Percentiles rank a stretch among this genome's conserved stretches.
These are phyloP conservation scores for Komagataella kurtzmanii DNA, from an alignment of 805 yeast genomes.

Conservation along the genomic window DNA sequence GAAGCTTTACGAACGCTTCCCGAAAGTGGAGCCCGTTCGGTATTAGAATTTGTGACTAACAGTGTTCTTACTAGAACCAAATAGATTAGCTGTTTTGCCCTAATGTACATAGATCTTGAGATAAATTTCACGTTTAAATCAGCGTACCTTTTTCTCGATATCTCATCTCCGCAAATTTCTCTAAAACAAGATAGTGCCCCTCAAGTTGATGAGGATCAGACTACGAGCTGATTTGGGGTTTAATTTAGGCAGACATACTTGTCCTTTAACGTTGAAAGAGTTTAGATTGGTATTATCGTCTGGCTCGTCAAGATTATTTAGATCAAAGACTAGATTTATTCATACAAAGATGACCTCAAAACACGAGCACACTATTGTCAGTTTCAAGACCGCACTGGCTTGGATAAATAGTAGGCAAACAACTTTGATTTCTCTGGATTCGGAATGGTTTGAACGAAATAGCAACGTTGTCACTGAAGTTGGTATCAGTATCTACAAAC, in stretches of 20 bases:
- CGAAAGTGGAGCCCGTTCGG: constrained; percentile 79
- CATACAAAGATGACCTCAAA: background rate
- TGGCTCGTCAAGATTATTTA: background rate
- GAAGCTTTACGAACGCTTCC: constrained; percentile 63
- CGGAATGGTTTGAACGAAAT: constrained; percentile 11
- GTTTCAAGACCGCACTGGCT: constrained; percentile 11
- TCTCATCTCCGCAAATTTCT: constrained; percentile 2
- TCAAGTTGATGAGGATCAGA: background rate
- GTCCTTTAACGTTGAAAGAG: background rate
- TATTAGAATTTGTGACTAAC: constrained; percentile 73
- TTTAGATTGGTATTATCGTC: background rate
- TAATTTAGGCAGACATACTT: background rate
- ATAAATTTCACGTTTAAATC: background rate
- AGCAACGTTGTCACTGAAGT: constrained; percentile 12
- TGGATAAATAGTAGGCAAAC: constrained; percentile 9
- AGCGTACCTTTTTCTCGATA: background rate
- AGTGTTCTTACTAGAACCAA: constrained; percentile 69
- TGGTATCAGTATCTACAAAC: constrained; percentile 17
- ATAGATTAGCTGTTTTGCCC: background rate
- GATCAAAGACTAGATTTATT: background rate
- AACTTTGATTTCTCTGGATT: constrained; percentile 14
- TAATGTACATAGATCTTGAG: background rate
- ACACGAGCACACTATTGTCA: background rate
- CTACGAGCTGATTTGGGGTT: background rate
- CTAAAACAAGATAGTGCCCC: background rate